Conservation (phyloP, 2,329 filamentous ascomycete genomes). For the Macroventuria anomochaeta region DNA sequence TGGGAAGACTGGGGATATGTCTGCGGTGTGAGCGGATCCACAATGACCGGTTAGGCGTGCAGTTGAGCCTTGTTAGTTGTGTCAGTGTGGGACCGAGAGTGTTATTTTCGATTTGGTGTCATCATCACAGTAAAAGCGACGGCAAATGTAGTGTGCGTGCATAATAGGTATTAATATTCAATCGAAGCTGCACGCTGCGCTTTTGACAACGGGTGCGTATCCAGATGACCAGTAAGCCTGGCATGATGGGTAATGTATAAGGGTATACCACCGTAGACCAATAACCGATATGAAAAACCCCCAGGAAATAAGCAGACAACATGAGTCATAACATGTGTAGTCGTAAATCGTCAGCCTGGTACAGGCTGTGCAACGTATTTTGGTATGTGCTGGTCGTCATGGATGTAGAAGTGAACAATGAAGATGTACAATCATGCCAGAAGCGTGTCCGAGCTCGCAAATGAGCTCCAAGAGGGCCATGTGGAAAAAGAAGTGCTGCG, state of each 20-base stretch:
- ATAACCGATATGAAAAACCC: neutral
- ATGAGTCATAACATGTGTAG: neutral
- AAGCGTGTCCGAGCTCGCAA: neutral
- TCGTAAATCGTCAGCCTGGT: constrained; percentile 10
- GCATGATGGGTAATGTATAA: neutral
- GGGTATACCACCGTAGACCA: neutral
- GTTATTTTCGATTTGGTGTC: neutral
- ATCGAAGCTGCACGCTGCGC: neutral
- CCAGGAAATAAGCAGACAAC: neutral
- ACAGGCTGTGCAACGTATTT: constrained; percentile 7
- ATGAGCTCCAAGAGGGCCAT: neutral
- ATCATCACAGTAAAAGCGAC: neutral
- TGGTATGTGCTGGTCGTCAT: neutral
- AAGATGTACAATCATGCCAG: neutral
- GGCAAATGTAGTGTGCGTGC: neutral
- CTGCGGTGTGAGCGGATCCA: constrained; percentile 5
- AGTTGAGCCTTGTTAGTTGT: neutral
- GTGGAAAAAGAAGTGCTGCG: neutral
- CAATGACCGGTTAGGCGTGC: constrained; percentile 17
- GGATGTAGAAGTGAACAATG: neutral
- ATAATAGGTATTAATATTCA: neutral
- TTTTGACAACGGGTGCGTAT: neutral
- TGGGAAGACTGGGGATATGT: neutral
- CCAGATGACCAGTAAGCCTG: neutral
- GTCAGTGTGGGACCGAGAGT: neutral